Evolutionary conservation across 352 stramenopile genomes (phyloP).

Genomic region (Pythium phragmiticola): DNA sequence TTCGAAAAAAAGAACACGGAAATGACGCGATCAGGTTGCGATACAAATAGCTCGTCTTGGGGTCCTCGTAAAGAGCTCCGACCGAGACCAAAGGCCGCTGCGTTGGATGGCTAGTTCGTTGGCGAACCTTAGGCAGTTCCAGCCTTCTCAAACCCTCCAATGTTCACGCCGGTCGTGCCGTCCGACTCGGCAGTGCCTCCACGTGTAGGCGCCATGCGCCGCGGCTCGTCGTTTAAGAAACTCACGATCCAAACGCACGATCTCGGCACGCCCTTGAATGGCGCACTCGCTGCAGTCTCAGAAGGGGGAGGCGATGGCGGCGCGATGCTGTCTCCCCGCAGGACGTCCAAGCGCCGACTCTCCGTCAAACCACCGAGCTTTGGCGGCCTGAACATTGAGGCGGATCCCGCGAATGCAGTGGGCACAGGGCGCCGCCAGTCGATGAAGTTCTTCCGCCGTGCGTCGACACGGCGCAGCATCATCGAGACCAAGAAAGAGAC

Average conservation of each 20-base stretch:
- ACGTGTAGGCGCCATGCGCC: background rate
- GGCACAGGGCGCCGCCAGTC: slow-evolving; percentile 9
- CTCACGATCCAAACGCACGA: slow-evolving; percentile 4
- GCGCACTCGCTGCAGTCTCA: background rate
- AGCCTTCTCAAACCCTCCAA: background rate
- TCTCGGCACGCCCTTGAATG: background rate
- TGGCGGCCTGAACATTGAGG: background rate
- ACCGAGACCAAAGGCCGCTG: background rate
- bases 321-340: background rate
- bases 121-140: no score
- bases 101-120: background rate
- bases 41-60: background rate
- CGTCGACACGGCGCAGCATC: slow-evolving; percentile 11
- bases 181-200: background rate
- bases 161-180: slow-evolving; percentile 27
- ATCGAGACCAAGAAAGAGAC: slow-evolving; percentile 30
- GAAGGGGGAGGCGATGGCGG: background rate
- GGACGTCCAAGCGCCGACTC: slow-evolving; percentile 1
- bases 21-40: background rate
- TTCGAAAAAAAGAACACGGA: background rate
- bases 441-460: slow-evolving; percentile 16
- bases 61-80: background rate
- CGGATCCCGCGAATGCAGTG: background rate
- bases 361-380: slow-evolving; percentile 6
- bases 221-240: slow-evolving; percentile 12